Evolutionary conservation across 1,284 basidiomycete species (phyloP).

Genomic region (Apiotrichum gamsii): DNA sequence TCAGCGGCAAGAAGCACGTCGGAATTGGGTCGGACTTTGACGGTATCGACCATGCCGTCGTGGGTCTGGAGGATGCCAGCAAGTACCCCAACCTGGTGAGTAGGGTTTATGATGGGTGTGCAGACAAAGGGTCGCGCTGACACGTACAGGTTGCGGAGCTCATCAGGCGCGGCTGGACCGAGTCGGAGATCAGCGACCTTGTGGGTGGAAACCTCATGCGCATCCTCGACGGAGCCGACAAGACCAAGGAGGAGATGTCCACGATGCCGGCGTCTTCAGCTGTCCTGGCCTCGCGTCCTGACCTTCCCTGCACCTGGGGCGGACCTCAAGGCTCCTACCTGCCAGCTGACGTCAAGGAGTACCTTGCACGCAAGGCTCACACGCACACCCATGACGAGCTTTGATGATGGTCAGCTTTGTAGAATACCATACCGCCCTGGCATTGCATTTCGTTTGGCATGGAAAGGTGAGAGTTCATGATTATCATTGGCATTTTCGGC

Average conservation of each 20-base stretch:
- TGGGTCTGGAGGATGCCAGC: constrained; percentile 57
- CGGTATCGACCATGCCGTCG: constrained; percentile 54
- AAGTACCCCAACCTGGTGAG: constrained; percentile 58
- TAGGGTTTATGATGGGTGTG: too few species aligned
- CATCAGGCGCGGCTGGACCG: constrained; percentile 68
- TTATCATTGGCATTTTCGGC: too few species aligned
- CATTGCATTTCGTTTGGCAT: too few species aligned
- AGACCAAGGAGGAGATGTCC: constrained; percentile 53
- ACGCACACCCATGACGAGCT: constrained; percentile 10
- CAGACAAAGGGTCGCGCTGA: too few species aligned
- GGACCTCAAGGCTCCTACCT: constrained; percentile 12
- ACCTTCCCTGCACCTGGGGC: constrained; percentile 31
- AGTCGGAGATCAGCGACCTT: constrained; percentile 67
- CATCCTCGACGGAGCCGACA: constrained; percentile 64
- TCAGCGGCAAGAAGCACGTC: constrained; percentile 59
- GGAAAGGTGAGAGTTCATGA: too few species aligned
- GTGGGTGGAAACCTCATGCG: constrained; percentile 72
- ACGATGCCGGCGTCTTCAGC: constrained; percentile 46
- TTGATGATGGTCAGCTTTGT: too few species aligned
- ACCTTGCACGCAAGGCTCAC: not conserved
- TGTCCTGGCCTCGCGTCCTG: constrained; percentile 37
- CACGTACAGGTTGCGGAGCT: constrained; percentile 57
- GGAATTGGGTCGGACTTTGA: constrained; percentile 50
- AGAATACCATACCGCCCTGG: too few species aligned
- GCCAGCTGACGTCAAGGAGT: constrained; percentile 8